A percentile compares a stretch with the other conserved stretches of the same genome.
phyloP scores from a whole-genome alignment of 768 basidiomycete species.

The Amylocystis lapponica region DNA sequence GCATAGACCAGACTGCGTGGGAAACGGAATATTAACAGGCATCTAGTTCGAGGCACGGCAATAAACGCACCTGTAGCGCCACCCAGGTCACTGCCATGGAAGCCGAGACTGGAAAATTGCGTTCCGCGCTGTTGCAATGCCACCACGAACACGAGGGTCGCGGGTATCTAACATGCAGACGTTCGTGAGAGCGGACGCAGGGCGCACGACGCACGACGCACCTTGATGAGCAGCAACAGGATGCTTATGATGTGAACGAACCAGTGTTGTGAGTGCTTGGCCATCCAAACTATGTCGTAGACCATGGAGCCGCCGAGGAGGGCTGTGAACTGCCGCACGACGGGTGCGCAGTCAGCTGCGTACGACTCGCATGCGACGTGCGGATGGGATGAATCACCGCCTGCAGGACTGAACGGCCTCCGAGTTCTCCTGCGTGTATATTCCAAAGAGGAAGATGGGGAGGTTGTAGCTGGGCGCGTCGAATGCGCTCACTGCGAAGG shows the following conservation, averaged over 20 bases:
- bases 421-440: conserved; percentile 61
- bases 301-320: conserved; percentile 55
- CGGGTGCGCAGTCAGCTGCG: neutral
- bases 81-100: conserved; percentile 28
- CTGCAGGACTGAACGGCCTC: conserved; percentile 64
- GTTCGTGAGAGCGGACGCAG: neutral
- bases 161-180: conserved; percentile 26
- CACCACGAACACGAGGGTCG: conserved; percentile 27
- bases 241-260: conserved; percentile 50
- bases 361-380: neutral
- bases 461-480: conserved; percentile 68
- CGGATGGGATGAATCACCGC: conserved; percentile 35
- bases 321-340: conserved; percentile 54
- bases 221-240: conserved; percentile 33
- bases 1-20: conserved; percentile 39
- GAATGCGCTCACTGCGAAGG: conserved; percentile 53
- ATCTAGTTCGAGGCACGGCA: neutral
- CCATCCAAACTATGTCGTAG: conserved; percentile 70
- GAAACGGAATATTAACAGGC: neutral
- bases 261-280: conserved; percentile 46
- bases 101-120: conserved; percentile 24
- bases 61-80: conserved; percentile 28
- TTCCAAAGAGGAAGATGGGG: conserved; percentile 77
- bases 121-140: conserved; percentile 31
- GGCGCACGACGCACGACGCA: too few species aligned